Percentiles rank a stretch among this genome's conserved stretches.
Evolutionary conservation across 1,284 basidiomycete genomes (phyloP).

Genomic region (Mycosarcoma maydis): DNA sequence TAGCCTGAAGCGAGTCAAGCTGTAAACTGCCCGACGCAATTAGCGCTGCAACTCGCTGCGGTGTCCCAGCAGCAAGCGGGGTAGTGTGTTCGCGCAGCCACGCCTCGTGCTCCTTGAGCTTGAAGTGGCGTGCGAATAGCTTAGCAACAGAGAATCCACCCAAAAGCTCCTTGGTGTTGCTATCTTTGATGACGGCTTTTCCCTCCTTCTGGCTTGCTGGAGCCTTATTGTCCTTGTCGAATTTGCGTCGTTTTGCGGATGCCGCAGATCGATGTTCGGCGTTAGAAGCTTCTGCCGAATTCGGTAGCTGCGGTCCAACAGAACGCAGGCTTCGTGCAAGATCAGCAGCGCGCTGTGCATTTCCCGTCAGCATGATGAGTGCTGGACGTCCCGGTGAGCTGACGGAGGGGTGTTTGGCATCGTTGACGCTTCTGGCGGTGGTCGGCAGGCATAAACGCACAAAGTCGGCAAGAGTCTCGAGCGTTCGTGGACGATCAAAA

Average conservation of each 20-base stretch:
- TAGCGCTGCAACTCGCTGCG: conserved; percentile 53
- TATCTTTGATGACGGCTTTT: neutral
- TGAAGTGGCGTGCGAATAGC: conserved; percentile 65
- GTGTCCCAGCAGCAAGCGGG: conserved; percentile 60
- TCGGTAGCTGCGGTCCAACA: conserved; percentile 33
- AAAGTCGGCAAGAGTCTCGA: conserved; percentile 35
- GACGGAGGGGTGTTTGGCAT: conserved; percentile 16
- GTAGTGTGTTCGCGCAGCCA: conserved; percentile 51
- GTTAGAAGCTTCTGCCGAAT: conserved; percentile 16
- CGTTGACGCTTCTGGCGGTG: conserved; percentile 18
- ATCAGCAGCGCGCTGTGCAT: conserved; percentile 61
- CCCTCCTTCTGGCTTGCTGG: conserved; percentile 13
- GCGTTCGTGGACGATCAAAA: conserved; percentile 27
- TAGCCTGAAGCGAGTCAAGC: conserved; percentile 41
- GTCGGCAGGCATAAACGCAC: conserved; percentile 42
- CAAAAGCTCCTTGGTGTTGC: conserved; percentile 13
- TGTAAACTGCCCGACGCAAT: conserved; percentile 44
- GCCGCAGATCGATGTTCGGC: conserved; percentile 12
- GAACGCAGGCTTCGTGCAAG: conserved; percentile 46
- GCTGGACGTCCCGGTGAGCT: conserved; percentile 37
- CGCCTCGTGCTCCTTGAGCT: conserved; percentile 57
- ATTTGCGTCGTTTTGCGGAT: conserved; percentile 31
- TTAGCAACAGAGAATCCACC: conserved; percentile 55
- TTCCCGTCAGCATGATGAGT: conserved; percentile 56
- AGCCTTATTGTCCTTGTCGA: conserved; percentile 11